Conservation (phyloP, 805 yeast species). For the Candida fluviatilis region DNA sequence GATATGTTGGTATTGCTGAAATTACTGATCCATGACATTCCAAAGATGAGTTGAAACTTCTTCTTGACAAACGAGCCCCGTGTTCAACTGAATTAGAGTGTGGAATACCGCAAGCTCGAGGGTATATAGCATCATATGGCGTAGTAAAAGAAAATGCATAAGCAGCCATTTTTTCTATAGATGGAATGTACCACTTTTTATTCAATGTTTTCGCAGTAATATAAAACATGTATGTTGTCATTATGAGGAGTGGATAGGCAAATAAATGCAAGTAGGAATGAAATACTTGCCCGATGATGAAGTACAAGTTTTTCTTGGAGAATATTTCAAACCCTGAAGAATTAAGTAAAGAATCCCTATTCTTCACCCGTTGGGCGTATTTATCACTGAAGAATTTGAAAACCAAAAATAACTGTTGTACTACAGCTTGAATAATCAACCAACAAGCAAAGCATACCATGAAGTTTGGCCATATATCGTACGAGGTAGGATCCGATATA, state of each 20-base stretch:
- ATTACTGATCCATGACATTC: constrained; percentile 1
- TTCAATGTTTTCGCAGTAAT: constrained; percentile 16
- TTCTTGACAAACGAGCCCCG: no score
- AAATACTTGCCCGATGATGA: constrained; percentile 29
- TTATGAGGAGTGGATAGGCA: constrained; percentile 41
- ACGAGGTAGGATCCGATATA: constrained; percentile 17
- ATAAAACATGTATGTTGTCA: constrained; percentile 31
- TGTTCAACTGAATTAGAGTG: no score
- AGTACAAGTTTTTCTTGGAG: constrained; percentile 17
- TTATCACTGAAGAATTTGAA: constrained; percentile 11
- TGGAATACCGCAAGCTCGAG: constrained; percentile 1
- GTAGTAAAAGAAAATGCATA: constrained; percentile 22
- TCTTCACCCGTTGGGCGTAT: constrained; percentile 3
- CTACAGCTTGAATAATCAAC: constrained; percentile 19
- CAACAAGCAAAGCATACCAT: constrained; percentile 30
- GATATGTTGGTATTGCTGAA: constrained; percentile 1
- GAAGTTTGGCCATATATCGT: constrained; percentile 41
- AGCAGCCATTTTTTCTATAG: constrained; percentile 8
- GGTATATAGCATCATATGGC: constrained; percentile 20
- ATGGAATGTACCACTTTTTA: constrained; percentile 10
- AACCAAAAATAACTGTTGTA: constrained; percentile 18
- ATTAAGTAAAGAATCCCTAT: constrained; percentile 1
- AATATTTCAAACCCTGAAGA: constrained; percentile 7
- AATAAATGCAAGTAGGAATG: constrained; percentile 30
- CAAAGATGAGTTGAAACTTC: background rate